A percentile compares a stretch with the other conserved stretches of the same genome.
Conservation (phyloP, 495 filamentous ascomycete genomes). For the Daldinia bambusicola region DNA sequence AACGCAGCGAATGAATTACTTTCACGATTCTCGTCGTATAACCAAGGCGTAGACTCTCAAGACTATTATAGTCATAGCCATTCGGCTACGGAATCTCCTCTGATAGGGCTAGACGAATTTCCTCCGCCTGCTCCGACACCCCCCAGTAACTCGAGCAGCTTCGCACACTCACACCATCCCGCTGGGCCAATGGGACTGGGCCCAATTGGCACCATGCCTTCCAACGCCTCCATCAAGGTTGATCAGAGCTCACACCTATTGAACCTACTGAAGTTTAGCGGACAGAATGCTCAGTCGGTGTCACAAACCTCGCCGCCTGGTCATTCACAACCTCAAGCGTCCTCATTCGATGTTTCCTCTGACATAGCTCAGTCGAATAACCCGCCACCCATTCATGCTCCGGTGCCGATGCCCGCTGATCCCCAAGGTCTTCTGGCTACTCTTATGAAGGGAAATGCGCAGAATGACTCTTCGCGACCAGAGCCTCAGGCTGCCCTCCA, state of each 20-base stretch:
- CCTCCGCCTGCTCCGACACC: constrained; percentile 61
- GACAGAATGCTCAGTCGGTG: constrained; percentile 49
- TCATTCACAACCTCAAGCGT: constrained; percentile 35
- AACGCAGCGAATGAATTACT: constrained; percentile 43
- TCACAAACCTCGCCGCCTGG: constrained; percentile 32
- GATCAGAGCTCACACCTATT: constrained; percentile 78
- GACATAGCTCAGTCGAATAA: constrained; percentile 27
- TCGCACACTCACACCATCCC: constrained; percentile 53
- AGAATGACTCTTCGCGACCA: constrained; percentile 49
- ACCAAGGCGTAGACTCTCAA: constrained; percentile 49
- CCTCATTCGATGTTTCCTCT: constrained; percentile 32
- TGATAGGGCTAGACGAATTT: constrained; percentile 49
- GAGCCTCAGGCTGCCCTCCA: constrained; percentile 51
- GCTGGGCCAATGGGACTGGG: constrained; percentile 51
- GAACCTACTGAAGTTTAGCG: constrained; percentile 86
- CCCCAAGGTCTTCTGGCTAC: constrained; percentile 63
- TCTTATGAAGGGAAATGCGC: constrained; percentile 61
- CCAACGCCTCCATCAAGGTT: constrained; percentile 55
- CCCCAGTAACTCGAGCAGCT: constrained; percentile 52
- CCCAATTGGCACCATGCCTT: constrained; percentile 54
- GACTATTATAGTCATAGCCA: constrained; percentile 55
- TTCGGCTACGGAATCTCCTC: constrained; percentile 50
- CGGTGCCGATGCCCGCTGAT: constrained; percentile 58
- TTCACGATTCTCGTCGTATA: constrained; percentile 49
- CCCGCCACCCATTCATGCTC: constrained; percentile 57